Conservation (phyloP, 768 basidiomycete species). For the Tephrocybe sp. region DNA sequence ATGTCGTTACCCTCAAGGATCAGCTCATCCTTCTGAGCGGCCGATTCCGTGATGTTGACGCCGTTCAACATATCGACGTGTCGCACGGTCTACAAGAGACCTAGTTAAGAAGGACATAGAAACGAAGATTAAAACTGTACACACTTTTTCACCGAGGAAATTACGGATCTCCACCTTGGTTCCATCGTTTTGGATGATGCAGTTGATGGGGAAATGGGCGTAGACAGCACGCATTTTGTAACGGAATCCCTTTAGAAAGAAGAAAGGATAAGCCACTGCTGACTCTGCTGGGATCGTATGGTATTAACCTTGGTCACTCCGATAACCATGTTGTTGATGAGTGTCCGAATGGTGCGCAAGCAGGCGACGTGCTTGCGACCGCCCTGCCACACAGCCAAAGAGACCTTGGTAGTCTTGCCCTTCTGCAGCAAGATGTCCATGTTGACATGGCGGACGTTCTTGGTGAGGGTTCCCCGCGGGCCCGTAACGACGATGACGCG, state of each 20-base stretch:
- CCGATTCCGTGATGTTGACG: slow-evolving; percentile 82
- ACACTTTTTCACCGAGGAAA: slow-evolving; percentile 92
- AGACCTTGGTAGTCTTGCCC: slow-evolving; percentile 77
- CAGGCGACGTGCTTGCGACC: slow-evolving; percentile 98
- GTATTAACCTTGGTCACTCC: slow-evolving; percentile 87
- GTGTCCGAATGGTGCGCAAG: slow-evolving; percentile 91
- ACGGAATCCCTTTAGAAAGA: slow-evolving; percentile 79
- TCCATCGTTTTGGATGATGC: slow-evolving; percentile 83
- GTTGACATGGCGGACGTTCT: slow-evolving; percentile 90
- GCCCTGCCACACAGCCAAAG: slow-evolving; percentile 96
- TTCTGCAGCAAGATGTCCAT: slow-evolving; percentile 90
- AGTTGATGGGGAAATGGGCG: slow-evolving; percentile 99
- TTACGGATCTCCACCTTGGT: slow-evolving; percentile 85
- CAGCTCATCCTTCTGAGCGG: slow-evolving; percentile 92
- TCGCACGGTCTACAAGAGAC: slow-evolving; percentile 72
- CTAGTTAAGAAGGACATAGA: neutral
- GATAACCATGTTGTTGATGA: slow-evolving; percentile 97
- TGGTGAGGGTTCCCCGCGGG: slow-evolving; percentile 89
- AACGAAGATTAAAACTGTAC: slow-evolving; percentile 8
- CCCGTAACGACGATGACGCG: slow-evolving; percentile 91
- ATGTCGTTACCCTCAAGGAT: slow-evolving; percentile 95
- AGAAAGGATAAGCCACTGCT: neutral
- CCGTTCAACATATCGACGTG: slow-evolving; percentile 91
- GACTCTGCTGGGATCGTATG: neutral
- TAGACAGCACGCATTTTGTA: slow-evolving; percentile 99